A percentile compares a stretch with the other conserved stretches of the same genome.
phyloP scores from a whole-genome alignment of 495 filamentous ascomycete genomes.

The Patellaria atrata region DNA sequence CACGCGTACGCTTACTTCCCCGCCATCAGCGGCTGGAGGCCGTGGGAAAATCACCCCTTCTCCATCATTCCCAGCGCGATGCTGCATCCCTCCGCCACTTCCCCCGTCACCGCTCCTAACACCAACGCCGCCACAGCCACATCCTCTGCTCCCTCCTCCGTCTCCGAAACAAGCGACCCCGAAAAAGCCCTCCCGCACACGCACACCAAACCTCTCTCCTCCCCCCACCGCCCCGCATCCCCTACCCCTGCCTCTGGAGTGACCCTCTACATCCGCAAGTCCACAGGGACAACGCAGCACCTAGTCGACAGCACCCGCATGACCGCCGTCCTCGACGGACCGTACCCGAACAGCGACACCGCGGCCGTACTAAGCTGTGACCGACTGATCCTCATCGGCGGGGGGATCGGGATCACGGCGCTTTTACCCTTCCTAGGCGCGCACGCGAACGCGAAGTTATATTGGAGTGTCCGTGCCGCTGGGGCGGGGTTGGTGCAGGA shows the following conservation, averaged over 20 bases:
- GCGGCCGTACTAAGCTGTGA: slow-evolving; percentile 6
- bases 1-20: slow-evolving; percentile 33
- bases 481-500: slow-evolving; percentile 13
- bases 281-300: slow-evolving; percentile 8
- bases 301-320: slow-evolving; percentile 3
- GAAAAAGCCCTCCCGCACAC: slow-evolving; percentile 2
- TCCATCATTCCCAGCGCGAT: slow-evolving; percentile 27
- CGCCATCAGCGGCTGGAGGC: slow-evolving; percentile 23
- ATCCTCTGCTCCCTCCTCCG: not conserved
- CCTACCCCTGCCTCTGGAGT: slow-evolving; percentile 5
- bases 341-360: slow-evolving; percentile 14
- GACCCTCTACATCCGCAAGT: slow-evolving; percentile 10
- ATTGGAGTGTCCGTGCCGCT: slow-evolving; percentile 18
- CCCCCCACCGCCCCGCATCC: no score
- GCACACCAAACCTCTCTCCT: no score
- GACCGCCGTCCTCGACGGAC: slow-evolving; percentile 13
- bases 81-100: slow-evolving; percentile 7
- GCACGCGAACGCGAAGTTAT: slow-evolving; percentile 29
- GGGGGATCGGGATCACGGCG: slow-evolving; percentile 33
- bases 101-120: not conserved
- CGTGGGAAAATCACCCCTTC: slow-evolving; percentile 39
- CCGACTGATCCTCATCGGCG: slow-evolving; percentile 28
- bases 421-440: slow-evolving; percentile 18
- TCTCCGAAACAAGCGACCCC: not conserved
- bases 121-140: not conserved